Conservation (phyloP, 2,329 filamentous ascomycete species). For the Xylaria sp. region DNA sequence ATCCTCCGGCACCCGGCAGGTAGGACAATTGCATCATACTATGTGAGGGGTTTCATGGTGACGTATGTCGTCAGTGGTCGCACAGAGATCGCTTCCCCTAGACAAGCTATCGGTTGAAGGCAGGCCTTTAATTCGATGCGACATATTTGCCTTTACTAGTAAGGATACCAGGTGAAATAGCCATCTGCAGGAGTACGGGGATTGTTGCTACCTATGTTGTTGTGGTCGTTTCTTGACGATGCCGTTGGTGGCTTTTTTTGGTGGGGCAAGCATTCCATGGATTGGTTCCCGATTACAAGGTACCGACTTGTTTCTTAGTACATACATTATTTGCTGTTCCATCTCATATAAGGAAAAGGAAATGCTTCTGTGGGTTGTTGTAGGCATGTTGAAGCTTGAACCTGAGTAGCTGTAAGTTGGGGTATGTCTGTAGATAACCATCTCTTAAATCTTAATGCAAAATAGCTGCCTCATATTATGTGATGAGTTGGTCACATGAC, state of each 20-base stretch:
- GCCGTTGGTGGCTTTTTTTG: background rate
- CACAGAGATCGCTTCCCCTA: background rate
- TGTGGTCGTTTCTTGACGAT: background rate
- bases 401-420: background rate
- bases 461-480: background rate
- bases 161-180: background rate
- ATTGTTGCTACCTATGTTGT: background rate
- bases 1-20: background rate
- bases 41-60: slow-evolving; percentile 35
- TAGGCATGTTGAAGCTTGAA: background rate
- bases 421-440: background rate
- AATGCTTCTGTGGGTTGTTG: background rate
- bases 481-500: slow-evolving; percentile 14
- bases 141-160: background rate
- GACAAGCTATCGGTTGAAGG: background rate
- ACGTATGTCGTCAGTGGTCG: slow-evolving; percentile 37
- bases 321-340: background rate
- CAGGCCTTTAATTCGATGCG: background rate
- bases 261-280: background rate
- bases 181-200: background rate
- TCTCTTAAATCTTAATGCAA: background rate
- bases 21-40: slow-evolving; percentile 31
- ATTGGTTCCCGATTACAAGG: background rate
- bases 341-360: background rate
- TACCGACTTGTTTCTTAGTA: background rate